phyloP scores from a whole-genome alignment of 192 early-diverging fungal species.

The Coemansia sp. region DNA sequence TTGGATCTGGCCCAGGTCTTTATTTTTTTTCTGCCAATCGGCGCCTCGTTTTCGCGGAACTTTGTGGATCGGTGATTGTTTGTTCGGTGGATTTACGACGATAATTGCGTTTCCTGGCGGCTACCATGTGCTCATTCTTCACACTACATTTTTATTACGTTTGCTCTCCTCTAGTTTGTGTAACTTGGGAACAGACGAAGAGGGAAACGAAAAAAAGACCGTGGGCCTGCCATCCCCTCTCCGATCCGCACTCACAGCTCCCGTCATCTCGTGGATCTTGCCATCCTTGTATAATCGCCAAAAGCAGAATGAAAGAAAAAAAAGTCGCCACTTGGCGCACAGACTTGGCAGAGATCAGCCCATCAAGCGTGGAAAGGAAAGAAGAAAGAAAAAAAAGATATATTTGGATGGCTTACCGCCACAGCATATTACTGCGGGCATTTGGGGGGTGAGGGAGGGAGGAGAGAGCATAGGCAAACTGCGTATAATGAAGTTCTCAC shows the following conservation, averaged over 20 bases:
- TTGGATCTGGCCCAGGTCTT: background rate
- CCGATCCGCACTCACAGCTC: too few relatives aligned
- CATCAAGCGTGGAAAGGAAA: background rate
- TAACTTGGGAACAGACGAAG: background rate
- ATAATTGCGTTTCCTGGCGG: constrained; percentile 3
- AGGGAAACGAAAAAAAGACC: too few relatives aligned
- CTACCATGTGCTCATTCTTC: constrained; percentile 2
- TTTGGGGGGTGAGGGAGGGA: too few relatives aligned
- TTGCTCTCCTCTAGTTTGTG: background rate
- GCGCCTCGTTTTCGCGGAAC: background rate
- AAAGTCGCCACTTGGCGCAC: background rate
- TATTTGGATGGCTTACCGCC: background rate
- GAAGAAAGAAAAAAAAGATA: background rate
- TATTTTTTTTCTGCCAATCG: constrained; percentile 1
- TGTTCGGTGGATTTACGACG: background rate
- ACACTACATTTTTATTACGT: too few relatives aligned
- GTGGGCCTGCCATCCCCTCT: background rate
- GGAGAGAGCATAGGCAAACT: background rate
- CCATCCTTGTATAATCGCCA: background rate
- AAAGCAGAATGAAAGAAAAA: background rate
- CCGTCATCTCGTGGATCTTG: too few relatives aligned
- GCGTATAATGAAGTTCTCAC: constrained; percentile 10
- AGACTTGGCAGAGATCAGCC: background rate
- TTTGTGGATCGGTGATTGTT: constrained; percentile 6
- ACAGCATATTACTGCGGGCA: constrained; percentile 2